A percentile compares a stretch with the other conserved stretches of the same genome.
These are phyloP conservation scores for Xylaria sp. DNA, from an alignment of 2,329 filamentous ascomycete genomes.

Conservation along the genomic window DNA sequence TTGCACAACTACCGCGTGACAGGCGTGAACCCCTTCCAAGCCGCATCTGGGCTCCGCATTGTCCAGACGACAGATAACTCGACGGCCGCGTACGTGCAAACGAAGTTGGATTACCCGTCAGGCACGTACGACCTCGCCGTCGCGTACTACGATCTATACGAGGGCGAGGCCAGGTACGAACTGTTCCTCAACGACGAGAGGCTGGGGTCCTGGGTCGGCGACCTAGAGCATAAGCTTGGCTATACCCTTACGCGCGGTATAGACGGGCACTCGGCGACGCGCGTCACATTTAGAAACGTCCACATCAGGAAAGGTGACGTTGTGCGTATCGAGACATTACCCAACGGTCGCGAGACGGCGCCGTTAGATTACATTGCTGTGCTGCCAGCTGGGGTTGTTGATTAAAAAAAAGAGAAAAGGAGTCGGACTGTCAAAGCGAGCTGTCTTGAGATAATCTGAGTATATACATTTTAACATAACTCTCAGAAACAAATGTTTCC, in stretches of 20 bases:
- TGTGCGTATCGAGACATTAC: constrained; percentile 58
- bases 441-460: no score
- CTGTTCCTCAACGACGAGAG: constrained; percentile 62
- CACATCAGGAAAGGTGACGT: constrained; percentile 43
- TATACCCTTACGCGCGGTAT: constrained; percentile 67
- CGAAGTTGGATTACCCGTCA: constrained; percentile 57
- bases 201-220: constrained; percentile 67
- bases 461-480: not conserved
- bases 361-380: constrained; percentile 74
- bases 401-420: no score
- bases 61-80: constrained; percentile 66
- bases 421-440: no score
- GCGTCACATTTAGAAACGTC: constrained; percentile 61
- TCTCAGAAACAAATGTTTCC: not conserved
- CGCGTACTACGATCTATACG: constrained; percentile 72
- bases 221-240: constrained; percentile 68
- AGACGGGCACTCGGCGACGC: constrained; percentile 72
- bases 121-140: constrained; percentile 71
- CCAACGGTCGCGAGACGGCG: constrained; percentile 70
- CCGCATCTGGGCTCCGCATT: constrained; percentile 64
- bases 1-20: constrained; percentile 66
- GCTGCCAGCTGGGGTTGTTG: constrained; percentile 65
- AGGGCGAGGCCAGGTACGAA: constrained; percentile 66
- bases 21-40: constrained; percentile 66
- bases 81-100: constrained; percentile 60